Conservation (phyloP, 2,329 filamentous ascomycete species). For the Trichoderma sp. region DNA sequence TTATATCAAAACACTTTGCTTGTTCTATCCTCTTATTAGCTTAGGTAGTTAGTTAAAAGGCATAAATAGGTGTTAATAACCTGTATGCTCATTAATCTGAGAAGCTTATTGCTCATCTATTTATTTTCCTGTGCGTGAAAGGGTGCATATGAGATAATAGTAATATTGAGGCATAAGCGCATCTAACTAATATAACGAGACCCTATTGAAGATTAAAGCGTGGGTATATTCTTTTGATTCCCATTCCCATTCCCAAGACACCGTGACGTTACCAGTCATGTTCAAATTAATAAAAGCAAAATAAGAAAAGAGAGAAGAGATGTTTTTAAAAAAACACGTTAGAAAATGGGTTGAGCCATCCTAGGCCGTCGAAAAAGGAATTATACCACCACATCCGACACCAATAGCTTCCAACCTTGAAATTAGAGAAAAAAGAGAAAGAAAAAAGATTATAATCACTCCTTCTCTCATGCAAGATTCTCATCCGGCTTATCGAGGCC, state of each 20-base stretch:
- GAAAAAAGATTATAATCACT: neutral
- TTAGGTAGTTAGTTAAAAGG: neutral
- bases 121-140: neutral
- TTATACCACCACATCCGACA: neutral
- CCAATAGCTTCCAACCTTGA: neutral
- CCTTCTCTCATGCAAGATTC: conserved; percentile 13
- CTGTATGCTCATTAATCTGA: neutral
- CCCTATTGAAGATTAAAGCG: neutral
- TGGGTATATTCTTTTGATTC: neutral
- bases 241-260: neutral
- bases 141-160: neutral
- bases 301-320: neutral
- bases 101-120: neutral
- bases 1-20: neutral
- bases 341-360: neutral
- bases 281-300: neutral
- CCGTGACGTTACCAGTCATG: neutral
- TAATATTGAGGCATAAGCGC: neutral
- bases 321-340: neutral
- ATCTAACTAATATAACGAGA: neutral
- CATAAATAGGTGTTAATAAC: neutral
- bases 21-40: neutral
- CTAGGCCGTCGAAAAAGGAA: neutral
- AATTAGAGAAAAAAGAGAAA: neutral
- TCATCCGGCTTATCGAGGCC: conserved; percentile 36